Evolutionary conservation across 140 eudicot species (phyloP), one percentile per base, ranked within the genome.

Genomic region (Oenanthe javanica): DNA sequence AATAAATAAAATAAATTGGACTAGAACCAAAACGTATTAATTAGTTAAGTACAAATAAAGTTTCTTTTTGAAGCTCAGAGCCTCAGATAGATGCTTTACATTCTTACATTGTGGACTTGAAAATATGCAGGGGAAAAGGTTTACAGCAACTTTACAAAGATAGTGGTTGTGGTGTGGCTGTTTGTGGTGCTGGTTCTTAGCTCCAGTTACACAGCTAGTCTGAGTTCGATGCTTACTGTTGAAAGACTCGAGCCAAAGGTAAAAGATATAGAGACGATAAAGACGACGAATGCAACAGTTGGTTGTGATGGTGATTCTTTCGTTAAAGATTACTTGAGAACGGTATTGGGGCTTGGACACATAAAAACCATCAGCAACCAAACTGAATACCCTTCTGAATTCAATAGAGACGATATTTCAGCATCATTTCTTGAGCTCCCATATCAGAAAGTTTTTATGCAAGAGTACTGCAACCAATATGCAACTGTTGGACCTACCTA

Each of bases 401-500:
- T 87, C 18, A 57, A 79, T 18, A 83, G 51, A 0, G 83, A 83
- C 27, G 80, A 66, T 40, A 88, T 91, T 51, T 9, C 40, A 0
- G 94, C 90, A 0, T 87, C 90, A 36, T 89, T 91, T 82, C 86
- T 89, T 36, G 94, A 89, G 63, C 86, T 85, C 70, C 90, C 97
- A 4, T 88, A 89, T 77, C 82, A 82, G 79, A 89, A 84, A 70
- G 83, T 80, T 72, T 89, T 89, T 63, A 78, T 86, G 27, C n/a
- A 77, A 10, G 72, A 86, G 77, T 80, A 89, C 57, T 84, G 89
- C 81, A 85, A 85, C 31, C 31, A 81, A 31, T 90, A 83, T 70
- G 81, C 84, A 0, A 75, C 81, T 61, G 87, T 85, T 15, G 82
- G 87, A 50, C 83, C 88, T 13, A 86, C 54, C 13, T 52, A 90